Evolutionary conservation across 495 filamentous ascomycete genomes (phyloP).

Genomic region (Tuber aestivum): DNA sequence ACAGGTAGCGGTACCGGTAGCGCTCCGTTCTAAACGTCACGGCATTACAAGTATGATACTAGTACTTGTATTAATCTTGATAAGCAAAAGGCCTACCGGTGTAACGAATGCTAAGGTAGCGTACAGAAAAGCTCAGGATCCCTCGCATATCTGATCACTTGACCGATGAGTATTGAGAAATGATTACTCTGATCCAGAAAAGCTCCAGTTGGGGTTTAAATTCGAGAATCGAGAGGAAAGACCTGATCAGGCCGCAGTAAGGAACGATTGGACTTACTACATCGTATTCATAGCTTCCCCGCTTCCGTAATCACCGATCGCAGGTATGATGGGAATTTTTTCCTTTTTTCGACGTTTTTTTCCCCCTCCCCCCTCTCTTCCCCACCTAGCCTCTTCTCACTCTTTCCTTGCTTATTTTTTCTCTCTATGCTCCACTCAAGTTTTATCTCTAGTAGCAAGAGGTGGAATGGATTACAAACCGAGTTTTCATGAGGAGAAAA

Average conservation of each 20-base stretch:
- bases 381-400: background rate
- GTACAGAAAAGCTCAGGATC: background rate
- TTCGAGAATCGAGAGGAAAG: background rate
- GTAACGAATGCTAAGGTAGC: background rate
- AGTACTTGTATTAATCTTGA: background rate
- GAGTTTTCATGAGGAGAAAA: background rate
- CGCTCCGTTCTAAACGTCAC: background rate
- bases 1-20: background rate
- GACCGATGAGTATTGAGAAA: background rate
- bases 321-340: background rate
- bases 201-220: background rate
- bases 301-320: background rate
- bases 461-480: background rate
- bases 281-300: background rate
- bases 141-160: background rate
- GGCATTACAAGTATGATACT: background rate
- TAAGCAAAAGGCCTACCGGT: background rate
- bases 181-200: constrained; percentile 4
- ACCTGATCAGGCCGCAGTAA: background rate
- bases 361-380: background rate
- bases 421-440: background rate
- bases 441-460: background rate
- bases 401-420: background rate
- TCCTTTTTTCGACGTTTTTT: background rate
- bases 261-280: background rate